Evolutionary conservation across 2,329 filamentous ascomycete species (phyloP), one percentile per base, ranked within the genome.

Genomic region (Biscogniauxia mediterranea): DNA sequence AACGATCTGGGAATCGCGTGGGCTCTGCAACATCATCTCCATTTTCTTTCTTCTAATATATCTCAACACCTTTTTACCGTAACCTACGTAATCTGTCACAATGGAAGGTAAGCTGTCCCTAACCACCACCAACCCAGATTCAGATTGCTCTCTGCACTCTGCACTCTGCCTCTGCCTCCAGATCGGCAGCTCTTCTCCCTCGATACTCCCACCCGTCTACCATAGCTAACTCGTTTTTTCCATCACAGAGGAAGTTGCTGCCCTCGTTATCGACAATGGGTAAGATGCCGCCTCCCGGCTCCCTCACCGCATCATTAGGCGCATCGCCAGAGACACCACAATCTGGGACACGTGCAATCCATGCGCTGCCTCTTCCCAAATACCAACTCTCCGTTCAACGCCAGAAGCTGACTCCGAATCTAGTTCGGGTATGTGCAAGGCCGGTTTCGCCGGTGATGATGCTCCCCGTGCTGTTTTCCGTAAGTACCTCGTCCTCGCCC

Each of bases 261-360:
- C 95, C 83, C 93, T 99, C 92, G 95, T 99, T 84, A 98, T 99
- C 85, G 95, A 99, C 93, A 99, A 99, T 98, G 95, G 95, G 95
- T 99, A 94, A 92, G 93, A 85, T 83, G 73, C 69, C 72, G 71
- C 73, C 67, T n/a, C 62, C 62, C 63, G 57, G 28, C 28, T 68
- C 65, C 63, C 66, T 79, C 76, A 77, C 77, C 77, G 75, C 77
- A 71, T 69, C 57, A 66, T 67, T 56, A 64, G 64, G 63, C 67
- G 64, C 69, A 61, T 64, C 17, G 17, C 38, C 38, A 46, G 38
- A 46, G 17, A 26, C 58, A 25, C 52, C 55, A 61, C 59, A 56
- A 55, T 55, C 64, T 52, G 21, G 58, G 57, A 55, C 64, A 59
- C 28, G 53, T 61, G 20, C 49, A 52, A n/a, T 54, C 21, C 49